Conservation (phyloP, 495 filamentous ascomycete genomes). For the Tuber aestivum region DNA sequence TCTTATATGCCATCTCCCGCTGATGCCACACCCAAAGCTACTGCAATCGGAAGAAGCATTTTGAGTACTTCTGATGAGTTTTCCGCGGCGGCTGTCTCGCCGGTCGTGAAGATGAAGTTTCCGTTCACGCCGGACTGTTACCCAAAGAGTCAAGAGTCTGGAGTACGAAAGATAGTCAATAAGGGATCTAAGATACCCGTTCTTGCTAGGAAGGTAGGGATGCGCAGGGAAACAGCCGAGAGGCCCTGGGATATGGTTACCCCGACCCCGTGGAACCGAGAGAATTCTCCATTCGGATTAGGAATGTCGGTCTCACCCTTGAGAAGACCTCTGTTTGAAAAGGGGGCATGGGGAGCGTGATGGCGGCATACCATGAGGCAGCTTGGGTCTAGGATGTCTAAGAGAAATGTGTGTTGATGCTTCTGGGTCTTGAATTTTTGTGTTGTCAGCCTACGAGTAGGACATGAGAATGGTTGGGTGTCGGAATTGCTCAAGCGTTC, state of each 20-base stretch:
- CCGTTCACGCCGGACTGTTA: background rate
- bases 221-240: background rate
- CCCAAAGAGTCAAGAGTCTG: background rate
- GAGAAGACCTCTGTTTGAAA: background rate
- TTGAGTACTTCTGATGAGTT: background rate
- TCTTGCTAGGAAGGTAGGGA: background rate
- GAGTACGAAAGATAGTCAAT: background rate
- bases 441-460: background rate
- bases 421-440: background rate
- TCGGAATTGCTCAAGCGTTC: background rate
- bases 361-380: background rate
- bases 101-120: background rate
- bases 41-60: background rate
- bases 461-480: background rate
- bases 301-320: background rate
- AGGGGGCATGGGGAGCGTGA: background rate
- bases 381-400: background rate
- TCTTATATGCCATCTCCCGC: background rate
- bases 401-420: background rate
- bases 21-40: background rate
- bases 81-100: background rate
- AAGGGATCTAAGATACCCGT: conserved; percentile 1
- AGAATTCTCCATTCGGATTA: background rate
- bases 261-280: background rate
- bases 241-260: background rate